phyloP scores from a whole-genome alignment of 495 filamentous ascomycete genomes.

The Penicillium waksmanii region DNA sequence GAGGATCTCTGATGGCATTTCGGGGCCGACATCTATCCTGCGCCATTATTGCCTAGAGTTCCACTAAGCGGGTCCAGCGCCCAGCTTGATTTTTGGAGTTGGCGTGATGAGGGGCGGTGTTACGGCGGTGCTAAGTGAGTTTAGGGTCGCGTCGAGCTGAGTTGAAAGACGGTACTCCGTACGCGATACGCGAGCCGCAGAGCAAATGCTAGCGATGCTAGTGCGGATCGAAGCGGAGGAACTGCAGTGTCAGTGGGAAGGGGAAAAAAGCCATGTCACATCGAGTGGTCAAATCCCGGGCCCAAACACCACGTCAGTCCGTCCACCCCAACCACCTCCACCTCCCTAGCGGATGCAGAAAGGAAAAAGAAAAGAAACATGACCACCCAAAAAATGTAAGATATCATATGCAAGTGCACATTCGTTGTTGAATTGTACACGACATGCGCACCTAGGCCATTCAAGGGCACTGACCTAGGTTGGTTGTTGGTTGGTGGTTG shows the following conservation, averaged over 20 bases:
- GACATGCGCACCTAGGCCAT: not conserved
- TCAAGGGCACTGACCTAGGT: not conserved
- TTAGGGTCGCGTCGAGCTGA: constrained; percentile 3
- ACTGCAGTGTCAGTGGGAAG: not conserved
- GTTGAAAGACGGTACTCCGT: constrained; percentile 1
- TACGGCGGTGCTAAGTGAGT: not conserved
- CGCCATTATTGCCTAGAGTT: constrained; percentile 3
- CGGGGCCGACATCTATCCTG: constrained; percentile 2
- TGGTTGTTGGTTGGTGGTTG: not conserved
- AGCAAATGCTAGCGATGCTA: constrained; percentile 8
- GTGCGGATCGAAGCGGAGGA: constrained; percentile 12
- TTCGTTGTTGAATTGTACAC: not conserved
- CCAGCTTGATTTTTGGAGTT: constrained; percentile 3
- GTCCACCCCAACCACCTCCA: constrained; percentile 8
- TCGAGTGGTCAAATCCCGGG: constrained; percentile 23
- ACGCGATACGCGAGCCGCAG: constrained; percentile 26
- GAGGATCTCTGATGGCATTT: constrained; percentile 7
- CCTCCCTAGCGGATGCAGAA: constrained; percentile 12
- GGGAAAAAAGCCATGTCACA: constrained; percentile 21
- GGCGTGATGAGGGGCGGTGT: not conserved
- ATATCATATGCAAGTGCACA: constrained; percentile 12
- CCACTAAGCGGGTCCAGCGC: constrained; percentile 8
- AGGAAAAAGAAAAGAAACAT: not conserved
- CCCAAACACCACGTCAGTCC: constrained; percentile 18
- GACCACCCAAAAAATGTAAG: not conserved